A percentile compares a stretch with the other conserved stretches of the same genome.
These are phyloP conservation scores for Tricholoma sp. DNA, from an alignment of 768 basidiomycete species.

Conservation along the genomic window DNA sequence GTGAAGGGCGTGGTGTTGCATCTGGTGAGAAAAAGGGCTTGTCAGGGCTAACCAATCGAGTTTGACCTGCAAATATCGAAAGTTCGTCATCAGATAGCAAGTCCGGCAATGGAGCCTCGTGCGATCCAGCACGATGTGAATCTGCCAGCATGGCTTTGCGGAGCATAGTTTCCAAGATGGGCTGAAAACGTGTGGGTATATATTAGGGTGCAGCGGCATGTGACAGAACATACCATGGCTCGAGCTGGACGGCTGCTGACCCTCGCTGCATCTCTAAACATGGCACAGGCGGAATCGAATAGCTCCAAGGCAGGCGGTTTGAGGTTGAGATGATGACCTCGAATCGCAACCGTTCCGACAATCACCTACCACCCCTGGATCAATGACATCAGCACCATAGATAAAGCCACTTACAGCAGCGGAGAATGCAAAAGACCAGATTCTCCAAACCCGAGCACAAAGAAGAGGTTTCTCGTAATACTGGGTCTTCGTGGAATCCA, in stretches of 20 bases:
- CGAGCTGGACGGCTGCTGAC: conserved; percentile 43
- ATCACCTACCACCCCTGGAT: conserved; percentile 32
- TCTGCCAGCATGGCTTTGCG: conserved; percentile 33
- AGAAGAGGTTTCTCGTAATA: conserved; percentile 40
- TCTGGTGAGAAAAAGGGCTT: neutral
- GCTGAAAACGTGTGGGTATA: conserved; percentile 22
- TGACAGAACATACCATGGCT: conserved; percentile 34
- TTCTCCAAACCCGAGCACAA: conserved; percentile 48
- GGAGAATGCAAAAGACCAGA: conserved; percentile 55
- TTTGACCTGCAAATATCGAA: conserved; percentile 30
- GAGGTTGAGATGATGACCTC: conserved; percentile 36
- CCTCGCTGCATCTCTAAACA: conserved; percentile 40
- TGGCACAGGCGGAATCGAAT: conserved; percentile 40
- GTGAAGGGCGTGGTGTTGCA: neutral
- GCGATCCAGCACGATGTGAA: conserved; percentile 11
- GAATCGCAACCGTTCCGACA: conserved; percentile 50
- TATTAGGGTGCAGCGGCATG: neutral
- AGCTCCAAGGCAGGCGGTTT: conserved; percentile 40
- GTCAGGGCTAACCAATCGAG: conserved; percentile 21
- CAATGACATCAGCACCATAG: neutral
- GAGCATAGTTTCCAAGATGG: conserved; percentile 40
- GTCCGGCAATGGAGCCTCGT: conserved; percentile 12
- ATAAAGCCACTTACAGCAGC: conserved; percentile 38
- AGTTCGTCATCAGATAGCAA: conserved; percentile 27
- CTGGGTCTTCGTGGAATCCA: conserved; percentile 36